A percentile compares a stretch with the other conserved stretches of the same genome.
These are phyloP conservation scores for Pyrenochaeta sp. DNA, from an alignment of 2,329 filamentous ascomycete species.

Conservation along the genomic window DNA sequence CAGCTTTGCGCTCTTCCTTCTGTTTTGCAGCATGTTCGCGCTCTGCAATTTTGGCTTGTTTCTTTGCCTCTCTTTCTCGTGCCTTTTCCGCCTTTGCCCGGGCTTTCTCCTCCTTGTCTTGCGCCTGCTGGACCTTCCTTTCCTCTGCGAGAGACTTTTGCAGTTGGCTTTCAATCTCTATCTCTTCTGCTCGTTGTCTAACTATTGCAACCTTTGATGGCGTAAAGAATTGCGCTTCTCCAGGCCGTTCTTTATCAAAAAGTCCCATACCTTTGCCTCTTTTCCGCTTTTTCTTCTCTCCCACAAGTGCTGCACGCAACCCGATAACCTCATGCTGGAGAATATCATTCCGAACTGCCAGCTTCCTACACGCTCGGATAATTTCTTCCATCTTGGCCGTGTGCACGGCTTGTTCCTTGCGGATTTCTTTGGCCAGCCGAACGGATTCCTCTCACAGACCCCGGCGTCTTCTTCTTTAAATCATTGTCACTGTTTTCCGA, in stretches of 20 bases:
- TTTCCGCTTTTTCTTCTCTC: neutral
- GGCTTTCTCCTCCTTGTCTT: no score
- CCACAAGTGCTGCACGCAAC: neutral
- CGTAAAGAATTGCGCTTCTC: neutral
- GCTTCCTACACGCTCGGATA: neutral
- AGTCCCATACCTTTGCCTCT: neutral
- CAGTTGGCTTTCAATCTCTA: no score
- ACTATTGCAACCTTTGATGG: no score
- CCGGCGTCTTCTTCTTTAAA: neutral
- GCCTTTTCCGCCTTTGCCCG: no score
- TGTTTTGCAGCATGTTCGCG: no score
- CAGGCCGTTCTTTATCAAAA: neutral
- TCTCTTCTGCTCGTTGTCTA: no score
- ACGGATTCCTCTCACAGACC: neutral
- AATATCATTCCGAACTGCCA: neutral
- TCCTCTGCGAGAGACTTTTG: no score
- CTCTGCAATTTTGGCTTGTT: no score
- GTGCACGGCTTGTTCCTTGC: neutral
- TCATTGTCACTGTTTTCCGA: neutral
- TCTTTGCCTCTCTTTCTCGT: no score
- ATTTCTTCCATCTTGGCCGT: neutral
- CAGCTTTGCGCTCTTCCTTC: no score
- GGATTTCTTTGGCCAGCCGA: constrained; percentile 1
- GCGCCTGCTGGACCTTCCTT: no score
- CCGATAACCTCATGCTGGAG: neutral